Conservation (phyloP, 1,139 yeast species). For the Geotrichum klebahnii region DNA sequence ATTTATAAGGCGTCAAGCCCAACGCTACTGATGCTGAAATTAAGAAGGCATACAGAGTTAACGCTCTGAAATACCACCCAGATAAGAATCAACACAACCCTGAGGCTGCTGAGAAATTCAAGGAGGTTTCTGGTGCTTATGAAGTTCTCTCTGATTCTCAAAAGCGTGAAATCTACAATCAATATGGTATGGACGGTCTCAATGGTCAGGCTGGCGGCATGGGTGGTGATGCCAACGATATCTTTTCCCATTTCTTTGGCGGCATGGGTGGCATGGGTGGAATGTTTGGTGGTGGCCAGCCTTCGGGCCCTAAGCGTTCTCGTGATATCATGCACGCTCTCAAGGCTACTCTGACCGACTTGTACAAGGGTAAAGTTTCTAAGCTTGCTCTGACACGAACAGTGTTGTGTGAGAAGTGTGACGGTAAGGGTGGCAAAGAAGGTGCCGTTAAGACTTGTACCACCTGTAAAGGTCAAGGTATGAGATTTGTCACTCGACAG, state of each 20-base stretch:
- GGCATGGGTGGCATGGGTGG: constrained; percentile 48
- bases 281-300: constrained; percentile 56
- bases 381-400: constrained; percentile 93
- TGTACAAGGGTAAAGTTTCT: constrained; percentile 65
- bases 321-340: constrained; percentile 89
- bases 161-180: constrained; percentile 83
- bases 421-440: constrained; percentile 94
- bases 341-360: constrained; percentile 81
- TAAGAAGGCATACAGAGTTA: constrained; percentile 90
- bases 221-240: constrained; percentile 72
- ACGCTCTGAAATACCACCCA: constrained; percentile 92
- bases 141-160: constrained; percentile 80
- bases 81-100: constrained; percentile 89
- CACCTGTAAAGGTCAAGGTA: constrained; percentile 86
- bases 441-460: constrained; percentile 86
- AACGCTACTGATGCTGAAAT: constrained; percentile 77
- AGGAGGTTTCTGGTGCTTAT: constrained; percentile 90
- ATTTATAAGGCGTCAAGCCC: constrained; percentile 49
- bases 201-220: constrained; percentile 76
- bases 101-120: constrained; percentile 84
- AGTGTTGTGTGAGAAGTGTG: constrained; percentile 78
- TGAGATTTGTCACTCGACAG: constrained; percentile 89
- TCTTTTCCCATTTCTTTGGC: constrained; percentile 87
- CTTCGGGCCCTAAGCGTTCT: constrained; percentile 70
- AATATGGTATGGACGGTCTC: constrained; percentile 89